phyloP scores from a whole-genome alignment of 2,329 filamentous ascomycete genomes.

The Colletotrichum spinosum region DNA sequence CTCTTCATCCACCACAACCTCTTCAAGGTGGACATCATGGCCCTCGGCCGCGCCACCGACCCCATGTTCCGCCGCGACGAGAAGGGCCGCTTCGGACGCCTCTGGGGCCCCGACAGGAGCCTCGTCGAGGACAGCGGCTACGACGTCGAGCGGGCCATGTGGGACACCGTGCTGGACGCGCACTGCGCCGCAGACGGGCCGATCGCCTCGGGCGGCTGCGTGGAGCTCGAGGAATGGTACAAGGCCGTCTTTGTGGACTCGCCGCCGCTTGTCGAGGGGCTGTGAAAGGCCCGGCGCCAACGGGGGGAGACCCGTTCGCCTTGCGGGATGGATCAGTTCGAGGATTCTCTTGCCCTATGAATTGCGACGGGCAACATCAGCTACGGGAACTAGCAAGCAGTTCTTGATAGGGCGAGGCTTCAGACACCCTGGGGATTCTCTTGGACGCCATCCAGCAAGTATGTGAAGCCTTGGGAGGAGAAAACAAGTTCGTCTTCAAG shows the following conservation, averaged over 20 bases:
- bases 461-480: no score
- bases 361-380: no score
- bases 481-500: no score
- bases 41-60: conserved; percentile 39
- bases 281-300: background rate
- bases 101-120: conserved; percentile 45
- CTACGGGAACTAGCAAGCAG: no score
- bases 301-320: no score
- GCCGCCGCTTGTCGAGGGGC: conserved; percentile 8
- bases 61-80: conserved; percentile 40
- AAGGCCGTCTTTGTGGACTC: conserved; percentile 23
- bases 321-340: no score
- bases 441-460: no score
- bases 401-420: no score
- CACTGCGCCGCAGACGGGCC: conserved; percentile 41
- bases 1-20: conserved; percentile 52
- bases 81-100: conserved; percentile 39
- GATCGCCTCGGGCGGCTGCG: conserved; percentile 40
- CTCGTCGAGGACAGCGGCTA: conserved; percentile 43
- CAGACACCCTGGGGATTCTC: no score
- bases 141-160: conserved; percentile 49
- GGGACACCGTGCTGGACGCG: conserved; percentile 45
- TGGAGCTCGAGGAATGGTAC: conserved; percentile 45
- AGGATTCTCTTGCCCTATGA: no score
- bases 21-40: conserved; percentile 49